Conservation (phyloP, 768 basidiomycete species). For the Mycena galericulata region DNA sequence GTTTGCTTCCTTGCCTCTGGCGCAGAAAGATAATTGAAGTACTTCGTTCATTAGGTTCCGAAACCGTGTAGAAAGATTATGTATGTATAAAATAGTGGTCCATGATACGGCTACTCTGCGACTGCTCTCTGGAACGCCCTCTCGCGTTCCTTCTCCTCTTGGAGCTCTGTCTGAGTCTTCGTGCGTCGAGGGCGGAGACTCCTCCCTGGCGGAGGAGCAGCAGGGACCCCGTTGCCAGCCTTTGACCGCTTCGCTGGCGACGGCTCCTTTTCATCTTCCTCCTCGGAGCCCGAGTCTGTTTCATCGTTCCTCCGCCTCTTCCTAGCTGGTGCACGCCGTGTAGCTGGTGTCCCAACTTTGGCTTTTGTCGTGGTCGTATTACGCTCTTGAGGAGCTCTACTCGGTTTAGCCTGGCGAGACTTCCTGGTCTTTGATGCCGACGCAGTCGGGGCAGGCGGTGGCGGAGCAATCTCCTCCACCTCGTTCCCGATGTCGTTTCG, state of each 20-base stretch:
- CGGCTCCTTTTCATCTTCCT: constrained; percentile 30
- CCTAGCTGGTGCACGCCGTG: constrained; percentile 34
- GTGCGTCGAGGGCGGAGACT: constrained; percentile 69
- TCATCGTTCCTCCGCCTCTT: constrained; percentile 40
- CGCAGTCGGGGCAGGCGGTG: constrained; percentile 10
- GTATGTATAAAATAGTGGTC: constrained; percentile 20
- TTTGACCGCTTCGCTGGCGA: constrained; percentile 49
- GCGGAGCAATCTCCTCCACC: constrained; percentile 1
- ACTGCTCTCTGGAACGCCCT: constrained; percentile 61
- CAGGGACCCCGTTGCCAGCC: constrained; percentile 29
- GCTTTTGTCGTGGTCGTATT: constrained; percentile 27
- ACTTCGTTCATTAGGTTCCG: constrained; percentile 14
- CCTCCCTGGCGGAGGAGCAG: constrained; percentile 48
- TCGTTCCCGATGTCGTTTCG: constrained; percentile 18
- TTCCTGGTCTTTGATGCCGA: constrained; percentile 28
- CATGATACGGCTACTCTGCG: constrained; percentile 46
- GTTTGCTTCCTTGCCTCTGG: constrained; percentile 17
- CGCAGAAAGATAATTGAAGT: constrained; percentile 1
- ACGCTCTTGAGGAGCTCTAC: constrained; percentile 23
- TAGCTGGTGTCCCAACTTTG: constrained; percentile 36
- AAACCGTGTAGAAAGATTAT: constrained; percentile 26
- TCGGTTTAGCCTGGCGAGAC: constrained; percentile 26
- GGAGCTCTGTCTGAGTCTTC: constrained; percentile 63
- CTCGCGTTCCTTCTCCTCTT: constrained; percentile 64
- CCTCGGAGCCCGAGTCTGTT: constrained; percentile 39